Conservation (phyloP, 176 grass and related monocot genomes). For the Raddia distichophylla region DNA sequence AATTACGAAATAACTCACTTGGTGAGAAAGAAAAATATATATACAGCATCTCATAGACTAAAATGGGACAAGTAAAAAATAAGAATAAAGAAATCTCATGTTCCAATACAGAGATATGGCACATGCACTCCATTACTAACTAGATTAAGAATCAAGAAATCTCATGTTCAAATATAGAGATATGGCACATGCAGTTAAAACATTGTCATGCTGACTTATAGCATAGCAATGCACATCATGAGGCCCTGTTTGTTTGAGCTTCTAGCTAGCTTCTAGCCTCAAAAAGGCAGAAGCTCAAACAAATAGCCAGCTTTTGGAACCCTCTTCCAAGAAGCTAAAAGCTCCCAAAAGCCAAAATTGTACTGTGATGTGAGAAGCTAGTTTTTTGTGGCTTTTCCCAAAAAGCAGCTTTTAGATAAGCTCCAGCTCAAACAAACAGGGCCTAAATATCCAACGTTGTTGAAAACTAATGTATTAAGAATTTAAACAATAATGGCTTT, state of each 20-base stretch:
- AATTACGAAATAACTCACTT: slow-evolving; percentile 28
- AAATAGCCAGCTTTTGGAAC: too few relatives aligned
- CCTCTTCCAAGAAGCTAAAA: too few relatives aligned
- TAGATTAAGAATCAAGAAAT: slow-evolving; percentile 26
- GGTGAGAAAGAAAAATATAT: slow-evolving; percentile 27
- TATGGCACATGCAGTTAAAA: slow-evolving; percentile 33
- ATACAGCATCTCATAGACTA: neutral
- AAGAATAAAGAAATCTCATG: slow-evolving; percentile 25
- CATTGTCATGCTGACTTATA: neutral
- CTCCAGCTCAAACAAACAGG: neutral
- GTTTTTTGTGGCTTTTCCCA: too few relatives aligned
- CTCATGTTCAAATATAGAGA: slow-evolving; percentile 18
- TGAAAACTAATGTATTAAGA: slow-evolving; percentile 6
- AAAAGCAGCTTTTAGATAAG: too few relatives aligned
- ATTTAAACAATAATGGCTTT: slow-evolving; percentile 9
- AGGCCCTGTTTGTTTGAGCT: too few relatives aligned
- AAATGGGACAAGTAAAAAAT: neutral
- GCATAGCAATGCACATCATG: neutral
- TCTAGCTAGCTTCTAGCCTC: too few relatives aligned
- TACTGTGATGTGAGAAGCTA: too few relatives aligned
- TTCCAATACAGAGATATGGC: slow-evolving; percentile 18
- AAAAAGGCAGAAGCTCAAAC: too few relatives aligned
- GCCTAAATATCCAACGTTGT: slow-evolving; percentile 5
- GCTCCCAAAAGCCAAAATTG: too few relatives aligned
- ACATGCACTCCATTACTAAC: slow-evolving; percentile 18